A percentile compares a stretch with the other conserved stretches of the same genome.
phyloP scores from a whole-genome alignment of 495 filamentous ascomycete species.

The Chaetomidium leptoderma region DNA sequence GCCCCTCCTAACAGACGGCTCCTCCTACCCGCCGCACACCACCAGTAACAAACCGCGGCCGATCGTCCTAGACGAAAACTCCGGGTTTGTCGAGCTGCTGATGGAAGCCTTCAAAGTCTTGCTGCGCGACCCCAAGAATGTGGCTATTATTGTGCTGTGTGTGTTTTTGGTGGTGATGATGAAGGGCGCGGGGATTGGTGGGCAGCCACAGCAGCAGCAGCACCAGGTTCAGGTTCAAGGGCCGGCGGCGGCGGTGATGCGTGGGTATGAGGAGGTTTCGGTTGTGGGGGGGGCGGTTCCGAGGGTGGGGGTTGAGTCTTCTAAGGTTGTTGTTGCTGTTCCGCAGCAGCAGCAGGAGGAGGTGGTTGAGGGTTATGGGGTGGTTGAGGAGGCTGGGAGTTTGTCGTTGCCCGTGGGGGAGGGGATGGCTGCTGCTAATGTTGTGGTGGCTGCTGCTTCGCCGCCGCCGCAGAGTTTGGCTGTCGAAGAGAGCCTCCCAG shows the following conservation, averaged over 20 bases:
- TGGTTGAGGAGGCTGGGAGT: not conserved
- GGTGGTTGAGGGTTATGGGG: not conserved
- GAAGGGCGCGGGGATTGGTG: constrained; percentile 15
- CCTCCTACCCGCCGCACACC: constrained; percentile 10
- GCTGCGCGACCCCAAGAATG: constrained; percentile 61
- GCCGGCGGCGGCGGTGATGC: not conserved
- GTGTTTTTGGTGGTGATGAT: constrained; percentile 55
- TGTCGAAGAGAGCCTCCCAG: not conserved
- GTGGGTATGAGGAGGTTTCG: no score
- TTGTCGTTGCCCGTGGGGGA: not conserved
- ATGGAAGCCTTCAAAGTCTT: constrained; percentile 62
- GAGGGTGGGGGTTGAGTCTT: no score
- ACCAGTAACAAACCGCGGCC: not conserved
- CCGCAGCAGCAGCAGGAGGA: not conserved
- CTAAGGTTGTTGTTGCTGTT: no score
- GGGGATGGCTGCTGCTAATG: not conserved
- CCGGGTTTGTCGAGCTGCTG: constrained; percentile 55
- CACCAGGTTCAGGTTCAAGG: not conserved
- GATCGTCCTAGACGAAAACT: constrained; percentile 29
- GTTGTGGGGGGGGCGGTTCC: no score
- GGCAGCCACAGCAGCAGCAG: not conserved
- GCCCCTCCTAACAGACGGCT: constrained; percentile 2
- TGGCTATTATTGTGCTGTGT: constrained; percentile 60
- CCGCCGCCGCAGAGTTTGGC: not conserved
- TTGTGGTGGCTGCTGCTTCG: not conserved